Conservation (phyloP, 371 early-diverging fungal genomes). For the Capillidium rhysosporum region DNA sequence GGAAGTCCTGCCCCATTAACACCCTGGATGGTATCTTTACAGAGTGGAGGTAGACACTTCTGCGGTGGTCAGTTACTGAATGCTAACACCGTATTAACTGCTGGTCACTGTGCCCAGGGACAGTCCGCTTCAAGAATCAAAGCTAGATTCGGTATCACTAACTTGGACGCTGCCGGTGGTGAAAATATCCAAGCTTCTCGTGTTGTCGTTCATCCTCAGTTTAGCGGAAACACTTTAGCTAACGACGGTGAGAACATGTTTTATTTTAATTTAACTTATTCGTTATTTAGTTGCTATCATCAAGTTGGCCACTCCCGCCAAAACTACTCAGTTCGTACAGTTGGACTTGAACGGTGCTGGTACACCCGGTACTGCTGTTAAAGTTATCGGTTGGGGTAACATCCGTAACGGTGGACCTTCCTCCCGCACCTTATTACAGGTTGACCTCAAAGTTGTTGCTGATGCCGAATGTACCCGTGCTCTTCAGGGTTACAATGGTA, state of each 20-base stretch:
- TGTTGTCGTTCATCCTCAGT: not conserved
- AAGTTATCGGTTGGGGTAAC: not conserved
- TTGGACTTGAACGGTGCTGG: not conserved
- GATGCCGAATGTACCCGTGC: not conserved
- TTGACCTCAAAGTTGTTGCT: not conserved
- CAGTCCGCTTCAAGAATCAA: not conserved
- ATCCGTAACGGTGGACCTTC: not conserved
- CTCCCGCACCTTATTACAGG: not conserved
- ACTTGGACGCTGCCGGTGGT: not conserved
- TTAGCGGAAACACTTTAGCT: not conserved
- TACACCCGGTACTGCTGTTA: not conserved
- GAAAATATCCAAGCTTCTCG: not conserved
- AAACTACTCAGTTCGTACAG: not conserved
- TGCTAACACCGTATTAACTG: not conserved
- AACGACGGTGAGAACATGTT: not conserved
- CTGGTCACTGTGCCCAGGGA: slow-evolving; percentile 1
- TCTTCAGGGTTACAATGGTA: not conserved
- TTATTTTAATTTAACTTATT: too few relatives aligned
- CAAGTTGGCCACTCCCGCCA: not conserved
- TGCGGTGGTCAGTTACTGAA: not conserved
- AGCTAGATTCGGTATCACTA: not conserved
- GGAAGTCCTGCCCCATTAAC: not conserved
- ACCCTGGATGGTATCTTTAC: not conserved
- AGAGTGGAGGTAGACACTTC: not conserved
- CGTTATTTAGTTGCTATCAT: not conserved